These are phyloP conservation scores for Xanthoconium stramineum DNA, from an alignment of 768 basidiomycete genomes.

Conservation along the genomic window DNA sequence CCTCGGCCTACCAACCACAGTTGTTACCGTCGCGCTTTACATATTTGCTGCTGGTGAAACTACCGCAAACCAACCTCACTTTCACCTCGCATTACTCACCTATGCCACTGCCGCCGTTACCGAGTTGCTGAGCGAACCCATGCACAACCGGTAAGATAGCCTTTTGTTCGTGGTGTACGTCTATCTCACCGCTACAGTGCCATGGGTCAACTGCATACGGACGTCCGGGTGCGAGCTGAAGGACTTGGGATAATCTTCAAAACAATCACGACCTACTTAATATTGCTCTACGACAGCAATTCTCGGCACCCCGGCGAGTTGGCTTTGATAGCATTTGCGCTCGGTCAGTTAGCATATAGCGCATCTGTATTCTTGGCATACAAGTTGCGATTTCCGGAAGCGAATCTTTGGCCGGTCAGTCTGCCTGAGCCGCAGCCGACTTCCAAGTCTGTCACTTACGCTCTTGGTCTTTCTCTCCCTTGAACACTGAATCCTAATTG, in stretches of 20 bases:
- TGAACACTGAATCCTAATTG: neutral
- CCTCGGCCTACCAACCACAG: conserved; percentile 64
- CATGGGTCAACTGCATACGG: conserved; percentile 63
- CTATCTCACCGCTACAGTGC: conserved; percentile 44
- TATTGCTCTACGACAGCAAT: conserved; percentile 51
- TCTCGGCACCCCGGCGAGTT: conserved; percentile 36
- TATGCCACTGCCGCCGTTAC: conserved; percentile 74
- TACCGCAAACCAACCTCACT: conserved; percentile 61
- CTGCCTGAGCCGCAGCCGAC: conserved; percentile 17
- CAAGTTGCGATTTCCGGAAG: conserved; percentile 37
- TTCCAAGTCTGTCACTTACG: conserved; percentile 16
- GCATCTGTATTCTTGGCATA: conserved; percentile 56
- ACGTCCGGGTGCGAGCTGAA: conserved; percentile 79
- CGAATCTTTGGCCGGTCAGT: conserved; percentile 32
- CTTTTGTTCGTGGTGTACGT: neutral
- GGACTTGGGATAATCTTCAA: conserved; percentile 76
- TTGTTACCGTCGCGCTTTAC: conserved; percentile 53
- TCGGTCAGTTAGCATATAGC: conserved; percentile 80
- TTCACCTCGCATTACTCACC: conserved; percentile 56
- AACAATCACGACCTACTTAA: conserved; percentile 66
- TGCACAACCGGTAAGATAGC: conserved; percentile 61
- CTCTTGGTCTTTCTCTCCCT: neutral
- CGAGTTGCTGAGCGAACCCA: conserved; percentile 82
- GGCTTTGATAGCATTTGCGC: conserved; percentile 79
- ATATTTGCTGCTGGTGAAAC: conserved; percentile 46